These are phyloP conservation scores for Huntiella omanensis DNA, from an alignment of 2,329 filamentous ascomycete species.

Conservation along the genomic window DNA sequence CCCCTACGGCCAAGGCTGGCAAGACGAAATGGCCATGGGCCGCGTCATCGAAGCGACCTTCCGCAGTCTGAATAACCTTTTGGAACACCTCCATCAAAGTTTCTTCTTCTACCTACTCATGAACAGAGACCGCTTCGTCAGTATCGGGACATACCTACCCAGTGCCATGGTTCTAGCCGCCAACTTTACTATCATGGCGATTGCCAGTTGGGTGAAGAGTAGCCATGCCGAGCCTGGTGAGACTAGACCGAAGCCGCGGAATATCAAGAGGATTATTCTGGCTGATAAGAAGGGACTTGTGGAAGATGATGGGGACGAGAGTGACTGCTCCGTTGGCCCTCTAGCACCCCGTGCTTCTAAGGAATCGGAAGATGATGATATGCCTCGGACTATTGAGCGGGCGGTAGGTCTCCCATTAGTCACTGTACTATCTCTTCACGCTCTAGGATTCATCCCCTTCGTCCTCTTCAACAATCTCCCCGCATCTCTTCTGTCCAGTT, in stretches of 20 bases:
- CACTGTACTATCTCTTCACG: slow-evolving; percentile 54
- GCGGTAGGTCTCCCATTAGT: slow-evolving; percentile 54
- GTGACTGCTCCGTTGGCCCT: not conserved
- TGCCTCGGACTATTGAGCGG: slow-evolving; percentile 30
- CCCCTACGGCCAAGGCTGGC: slow-evolving; percentile 82
- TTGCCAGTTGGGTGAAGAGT: slow-evolving; percentile 82
- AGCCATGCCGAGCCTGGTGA: slow-evolving; percentile 27
- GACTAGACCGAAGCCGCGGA: not conserved
- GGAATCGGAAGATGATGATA: not conserved
- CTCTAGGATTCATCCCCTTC: slow-evolving; percentile 61
- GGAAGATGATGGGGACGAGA: not conserved
- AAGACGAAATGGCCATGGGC: slow-evolving; percentile 93
- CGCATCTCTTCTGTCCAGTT: slow-evolving; percentile 39
- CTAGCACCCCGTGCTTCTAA: not conserved
- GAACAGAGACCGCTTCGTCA: slow-evolving; percentile 82
- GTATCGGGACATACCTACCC: slow-evolving; percentile 91
- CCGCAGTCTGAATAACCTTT: slow-evolving; percentile 82
- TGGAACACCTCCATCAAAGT: slow-evolving; percentile 94
- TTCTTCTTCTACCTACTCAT: slow-evolving; percentile 98
- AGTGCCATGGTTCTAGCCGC: slow-evolving; percentile 93
- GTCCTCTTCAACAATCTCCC: slow-evolving; percentile 68
- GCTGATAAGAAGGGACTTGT: slow-evolving; percentile 14
- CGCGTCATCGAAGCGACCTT: slow-evolving; percentile 79
- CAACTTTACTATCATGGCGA: slow-evolving; percentile 90
- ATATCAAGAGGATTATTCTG: not conserved